These are phyloP conservation scores for Biscogniauxia marginata DNA, from an alignment of 2,329 filamentous ascomycete genomes.

Conservation along the genomic window DNA sequence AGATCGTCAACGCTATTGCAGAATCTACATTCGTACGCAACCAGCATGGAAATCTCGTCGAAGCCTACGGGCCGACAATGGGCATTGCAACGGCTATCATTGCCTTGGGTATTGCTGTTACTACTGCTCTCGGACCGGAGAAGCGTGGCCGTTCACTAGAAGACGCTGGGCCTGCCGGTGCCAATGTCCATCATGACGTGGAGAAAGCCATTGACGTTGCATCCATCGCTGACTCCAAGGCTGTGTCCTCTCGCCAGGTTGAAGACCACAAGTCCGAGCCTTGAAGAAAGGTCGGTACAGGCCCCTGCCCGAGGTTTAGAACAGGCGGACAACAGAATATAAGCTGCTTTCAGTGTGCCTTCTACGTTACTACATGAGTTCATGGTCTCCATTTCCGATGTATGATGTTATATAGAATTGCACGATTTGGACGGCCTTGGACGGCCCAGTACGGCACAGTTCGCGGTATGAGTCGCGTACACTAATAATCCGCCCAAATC, in stretches of 20 bases:
- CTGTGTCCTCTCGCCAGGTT: not conserved
- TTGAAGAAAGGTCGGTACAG: too few relatives aligned
- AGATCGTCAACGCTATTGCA: conserved; percentile 74
- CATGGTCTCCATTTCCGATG: not conserved
- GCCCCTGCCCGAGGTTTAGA: not conserved
- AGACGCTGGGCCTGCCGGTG: conserved; percentile 47
- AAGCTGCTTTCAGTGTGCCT: not conserved
- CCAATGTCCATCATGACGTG: conserved; percentile 29
- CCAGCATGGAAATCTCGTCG: conserved; percentile 53
- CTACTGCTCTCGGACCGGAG: conserved; percentile 70
- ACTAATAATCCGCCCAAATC: too few relatives aligned
- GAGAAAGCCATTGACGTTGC: conserved; percentile 27
- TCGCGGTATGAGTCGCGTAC: too few relatives aligned
- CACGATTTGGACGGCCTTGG: not conserved
- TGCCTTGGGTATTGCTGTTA: conserved; percentile 65
- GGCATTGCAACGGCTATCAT: conserved; percentile 76
- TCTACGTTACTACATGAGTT: not conserved
- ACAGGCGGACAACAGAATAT: not conserved
- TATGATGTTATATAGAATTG: not conserved
- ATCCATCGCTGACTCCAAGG: conserved; percentile 28
- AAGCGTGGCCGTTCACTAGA: conserved; percentile 71
- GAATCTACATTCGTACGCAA: conserved; percentile 59
- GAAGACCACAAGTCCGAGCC: conserved; percentile 11
- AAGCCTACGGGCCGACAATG: conserved; percentile 75
- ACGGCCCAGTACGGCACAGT: too few relatives aligned